Evolutionary conservation across 352 stramenopile species (phyloP).

Genomic region (Phytophthora syringae): DNA sequence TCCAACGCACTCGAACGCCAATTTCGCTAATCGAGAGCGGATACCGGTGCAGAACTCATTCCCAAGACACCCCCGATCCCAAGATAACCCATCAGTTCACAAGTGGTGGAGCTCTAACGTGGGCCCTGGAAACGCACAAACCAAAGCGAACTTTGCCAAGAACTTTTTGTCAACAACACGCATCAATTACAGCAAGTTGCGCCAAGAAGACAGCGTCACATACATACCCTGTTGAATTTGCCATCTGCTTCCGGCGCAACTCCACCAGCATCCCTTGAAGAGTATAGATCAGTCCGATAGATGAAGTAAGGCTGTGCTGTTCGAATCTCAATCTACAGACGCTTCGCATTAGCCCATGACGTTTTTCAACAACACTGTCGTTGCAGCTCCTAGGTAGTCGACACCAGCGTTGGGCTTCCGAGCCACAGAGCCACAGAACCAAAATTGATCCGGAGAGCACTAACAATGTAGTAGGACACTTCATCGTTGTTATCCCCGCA

Average conservation of each 20-base stretch:
- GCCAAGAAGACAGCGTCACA: background rate
- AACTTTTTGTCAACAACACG: background rate
- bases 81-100: background rate
- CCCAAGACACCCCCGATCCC: background rate
- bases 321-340: background rate
- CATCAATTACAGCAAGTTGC: background rate
- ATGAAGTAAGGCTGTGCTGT: background rate
- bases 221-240: background rate
- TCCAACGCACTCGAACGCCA: background rate
- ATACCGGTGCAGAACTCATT: background rate
- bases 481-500: background rate
- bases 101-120: no score
- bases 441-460: background rate
- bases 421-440: no score
- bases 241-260: background rate
- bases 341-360: background rate
- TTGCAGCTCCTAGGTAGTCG: no score
- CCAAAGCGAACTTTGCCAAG: no score
- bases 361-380: background rate
- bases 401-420: background rate
- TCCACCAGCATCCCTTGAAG: background rate
- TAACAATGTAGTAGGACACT: background rate
- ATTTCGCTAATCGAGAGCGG: background rate
- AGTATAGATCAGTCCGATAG: background rate
- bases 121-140: no score